A percentile compares a stretch with the other conserved stretches of the same genome.
Evolutionary conservation across 441 rosid species (phyloP).

Genomic region (Codiaeum variegatum): DNA sequence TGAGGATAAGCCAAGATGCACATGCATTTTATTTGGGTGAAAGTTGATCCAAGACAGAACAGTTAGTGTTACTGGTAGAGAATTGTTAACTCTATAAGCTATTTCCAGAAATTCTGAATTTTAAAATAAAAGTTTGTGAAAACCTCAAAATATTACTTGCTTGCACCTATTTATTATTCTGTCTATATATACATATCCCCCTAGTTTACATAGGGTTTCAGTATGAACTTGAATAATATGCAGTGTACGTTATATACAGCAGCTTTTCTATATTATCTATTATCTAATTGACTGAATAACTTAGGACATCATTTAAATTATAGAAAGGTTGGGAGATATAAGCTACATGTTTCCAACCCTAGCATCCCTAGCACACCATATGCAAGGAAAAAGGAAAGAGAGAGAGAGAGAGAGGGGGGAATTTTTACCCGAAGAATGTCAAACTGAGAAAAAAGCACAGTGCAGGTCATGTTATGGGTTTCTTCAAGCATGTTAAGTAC

Average conservation of each 20-base stretch:
- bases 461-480: constrained; percentile 61
- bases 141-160: background rate
- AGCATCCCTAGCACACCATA: background rate
- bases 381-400: background rate
- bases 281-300: background rate
- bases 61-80: background rate
- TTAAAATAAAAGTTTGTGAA: background rate
- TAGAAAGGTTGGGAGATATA: background rate
- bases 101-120: background rate
- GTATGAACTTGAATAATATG: background rate
- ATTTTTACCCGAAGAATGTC: constrained; percentile 66
- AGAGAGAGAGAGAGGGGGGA: background rate
- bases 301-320: background rate
- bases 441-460: constrained; percentile 68
- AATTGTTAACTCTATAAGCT: background rate
- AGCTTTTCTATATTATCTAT: too few species aligned
- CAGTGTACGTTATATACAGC: background rate
- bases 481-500: constrained; percentile 82
- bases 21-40: background rate
- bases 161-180: background rate
- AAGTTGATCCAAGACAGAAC: background rate
- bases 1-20: background rate
- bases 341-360: background rate
- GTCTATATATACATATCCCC: background rate
- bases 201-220: background rate